Evolutionary conservation across 768 basidiomycete genomes (phyloP), one percentile per base, ranked within the genome.

Genomic region (Suillus placidus): DNA sequence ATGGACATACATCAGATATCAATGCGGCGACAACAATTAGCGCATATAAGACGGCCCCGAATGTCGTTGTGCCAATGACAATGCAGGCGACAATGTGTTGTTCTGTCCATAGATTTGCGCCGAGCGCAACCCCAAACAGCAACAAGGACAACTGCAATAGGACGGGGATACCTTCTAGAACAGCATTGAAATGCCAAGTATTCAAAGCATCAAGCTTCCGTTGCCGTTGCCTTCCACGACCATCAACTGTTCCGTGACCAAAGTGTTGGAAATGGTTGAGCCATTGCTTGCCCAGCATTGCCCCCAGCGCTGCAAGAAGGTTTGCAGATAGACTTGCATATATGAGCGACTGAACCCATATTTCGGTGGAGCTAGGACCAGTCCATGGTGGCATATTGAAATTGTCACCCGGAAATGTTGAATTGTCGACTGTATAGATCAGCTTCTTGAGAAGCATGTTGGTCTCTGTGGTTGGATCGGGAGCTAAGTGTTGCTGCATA

Each of bases 401-500:
- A 30, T 42, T 23, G 26, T 63, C 40, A n/a, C 45, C 47, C 7
- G 47, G 20, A 37, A 73, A 64, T 13, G 70, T 63, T 34, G 64
- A 45, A 55, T 64, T 67, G 30, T 73, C 47, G 10, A 51, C n/a
- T 34, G 67, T 32, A 54, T 65, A 63, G 18, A 67, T 60, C 14
- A 70, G 58, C 51, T 55, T 69, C 69, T 70, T 70, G 30, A 81
- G 69, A 60, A 78, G 72, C 52, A 64, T 68, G n/a, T 68, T 68
- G 12, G 73, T 73, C n/a, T 66, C 67, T 9, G 74, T 72, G 34
- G 64, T 61, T 2, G 77, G 70, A 60, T 81, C 70, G 52, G 71
- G 73, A n/a, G 73, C 63, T 13, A 82, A 72, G 37, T 70, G 66
- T 40, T 74, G 70, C 63, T 80, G 77, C 18, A 76, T 78, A 60